Evolutionary conservation across 257 asterid species (phyloP).

Genomic region (Capsicum chinense): DNA sequence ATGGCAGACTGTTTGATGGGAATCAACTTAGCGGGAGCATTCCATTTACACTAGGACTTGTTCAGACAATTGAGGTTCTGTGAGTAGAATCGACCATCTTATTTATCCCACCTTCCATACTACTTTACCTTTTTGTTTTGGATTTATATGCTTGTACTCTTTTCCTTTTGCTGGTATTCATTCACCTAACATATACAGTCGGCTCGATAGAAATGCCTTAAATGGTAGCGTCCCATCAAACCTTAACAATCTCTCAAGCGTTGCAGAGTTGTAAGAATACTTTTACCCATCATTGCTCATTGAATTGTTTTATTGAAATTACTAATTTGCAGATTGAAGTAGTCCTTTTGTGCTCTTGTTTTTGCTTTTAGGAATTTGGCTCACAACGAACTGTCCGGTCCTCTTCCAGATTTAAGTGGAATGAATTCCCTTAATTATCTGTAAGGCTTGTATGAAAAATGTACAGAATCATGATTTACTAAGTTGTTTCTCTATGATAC

Average conservation of each 20-base stretch:
- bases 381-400: conserved; percentile 73
- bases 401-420: conserved; percentile 72
- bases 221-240: conserved; percentile 59
- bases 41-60: conserved; percentile 71
- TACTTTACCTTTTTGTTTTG: not conserved
- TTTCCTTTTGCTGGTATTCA: not conserved
- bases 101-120: conserved; percentile 21
- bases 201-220: conserved; percentile 81
- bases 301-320: not conserved
- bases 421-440: conserved; percentile 80
- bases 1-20: conserved; percentile 72
- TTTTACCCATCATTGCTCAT: not conserved
- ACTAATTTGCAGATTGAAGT: not conserved
- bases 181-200: conserved; percentile 48
- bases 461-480: not conserved
- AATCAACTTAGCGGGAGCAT: conserved; percentile 73
- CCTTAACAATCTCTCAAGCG: conserved; percentile 73
- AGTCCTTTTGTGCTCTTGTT: conserved; percentile 2
- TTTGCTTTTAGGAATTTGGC: conserved; percentile 70
- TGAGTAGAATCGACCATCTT: conserved; percentile 55
- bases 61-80: conserved; percentile 90
- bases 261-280: conserved; percentile 72
- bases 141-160: not conserved
- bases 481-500: not conserved
- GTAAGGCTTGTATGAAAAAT: conserved; percentile 44